These are phyloP conservation scores for Pleomassaria siparia DNA, from an alignment of 2,329 filamentous ascomycete genomes.

Conservation along the genomic window DNA sequence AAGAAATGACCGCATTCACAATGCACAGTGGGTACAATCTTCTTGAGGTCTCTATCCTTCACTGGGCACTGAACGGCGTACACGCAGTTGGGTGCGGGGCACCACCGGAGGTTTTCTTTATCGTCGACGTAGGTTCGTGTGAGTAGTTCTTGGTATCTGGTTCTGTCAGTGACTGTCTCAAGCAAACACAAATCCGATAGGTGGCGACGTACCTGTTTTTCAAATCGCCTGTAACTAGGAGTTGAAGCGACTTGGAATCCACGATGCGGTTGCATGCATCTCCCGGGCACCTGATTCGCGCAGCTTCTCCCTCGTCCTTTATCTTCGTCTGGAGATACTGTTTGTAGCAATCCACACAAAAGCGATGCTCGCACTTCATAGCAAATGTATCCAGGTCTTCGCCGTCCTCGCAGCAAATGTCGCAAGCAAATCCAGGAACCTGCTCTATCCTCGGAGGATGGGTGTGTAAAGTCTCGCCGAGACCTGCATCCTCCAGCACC, in stretches of 20 bases:
- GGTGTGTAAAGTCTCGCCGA: conserved; percentile 57
- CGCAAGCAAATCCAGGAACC: conserved; percentile 79
- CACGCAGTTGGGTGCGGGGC: conserved; percentile 93
- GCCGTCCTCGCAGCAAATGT: conserved; percentile 94
- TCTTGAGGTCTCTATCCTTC: conserved; percentile 82
- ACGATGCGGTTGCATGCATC: conserved; percentile 87
- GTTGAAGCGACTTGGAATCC: conserved; percentile 81
- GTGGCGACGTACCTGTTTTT: conserved; percentile 52
- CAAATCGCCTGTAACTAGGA: conserved; percentile 65
- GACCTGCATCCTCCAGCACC: conserved; percentile 79
- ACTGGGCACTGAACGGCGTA: conserved; percentile 88
- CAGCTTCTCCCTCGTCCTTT: conserved; percentile 90
- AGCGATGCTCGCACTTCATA: conserved; percentile 92
- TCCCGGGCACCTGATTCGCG: conserved; percentile 88
- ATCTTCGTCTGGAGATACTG: conserved; percentile 95
- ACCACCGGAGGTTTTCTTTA: conserved; percentile 95
- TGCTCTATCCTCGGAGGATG: conserved; percentile 67
- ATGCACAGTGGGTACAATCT: conserved; percentile 84
- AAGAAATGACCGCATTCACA: conserved; percentile 85
- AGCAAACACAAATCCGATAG: neutral
- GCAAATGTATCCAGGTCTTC: conserved; percentile 79
- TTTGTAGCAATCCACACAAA: conserved; percentile 88
- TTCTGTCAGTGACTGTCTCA: conserved; percentile 14
- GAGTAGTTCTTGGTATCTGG: conserved; percentile 79
- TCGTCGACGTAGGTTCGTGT: conserved; percentile 97